phyloP scores from a whole-genome alignment of 192 early-diverging fungal species.

The Backusella parvicylindrica region DNA sequence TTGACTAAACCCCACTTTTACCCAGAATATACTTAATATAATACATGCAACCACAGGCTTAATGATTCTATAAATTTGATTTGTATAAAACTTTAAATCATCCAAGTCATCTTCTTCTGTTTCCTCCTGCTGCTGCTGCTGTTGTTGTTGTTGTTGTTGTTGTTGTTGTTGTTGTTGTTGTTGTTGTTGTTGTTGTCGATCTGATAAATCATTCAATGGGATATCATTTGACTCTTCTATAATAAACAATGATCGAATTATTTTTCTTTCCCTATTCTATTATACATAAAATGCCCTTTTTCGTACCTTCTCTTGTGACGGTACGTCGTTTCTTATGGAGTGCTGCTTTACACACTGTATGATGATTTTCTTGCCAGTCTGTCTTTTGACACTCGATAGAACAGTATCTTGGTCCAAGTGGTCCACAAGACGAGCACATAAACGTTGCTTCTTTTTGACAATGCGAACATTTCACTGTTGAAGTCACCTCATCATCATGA shows the following conservation, averaged over 20 bases:
- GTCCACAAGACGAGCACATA: constrained; percentile 36
- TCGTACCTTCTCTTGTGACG: background rate
- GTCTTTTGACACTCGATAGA: constrained; percentile 54
- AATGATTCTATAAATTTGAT: constrained; percentile 77
- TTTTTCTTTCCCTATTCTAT: too few species aligned
- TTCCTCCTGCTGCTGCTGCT: constrained; percentile 20
- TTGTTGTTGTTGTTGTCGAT: constrained; percentile 26
- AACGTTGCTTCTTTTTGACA: constrained; percentile 26
- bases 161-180: constrained; percentile 20
- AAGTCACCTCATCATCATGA: constrained; percentile 5
- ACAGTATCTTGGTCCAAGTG: constrained; percentile 51
- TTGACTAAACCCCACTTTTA: constrained; percentile 61
- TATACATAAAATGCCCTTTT: background rate
- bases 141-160: constrained; percentile 22
- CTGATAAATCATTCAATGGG: constrained; percentile 1
- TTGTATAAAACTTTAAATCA: constrained; percentile 75
- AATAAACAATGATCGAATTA: background rate
- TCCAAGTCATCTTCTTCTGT: constrained; percentile 37
- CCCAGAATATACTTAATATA: constrained; percentile 78
- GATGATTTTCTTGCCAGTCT: constrained; percentile 52
- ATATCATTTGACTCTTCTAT: constrained; percentile 1
- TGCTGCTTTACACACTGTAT: constrained; percentile 41
- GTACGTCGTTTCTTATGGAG: constrained; percentile 8
- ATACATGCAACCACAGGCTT: constrained; percentile 80
- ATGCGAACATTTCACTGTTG: background rate